Percentiles rank a stretch among this genome's conserved stretches.
phyloP scores from a whole-genome alignment of 768 basidiomycete genomes.

The Dentipellis sp. region DNA sequence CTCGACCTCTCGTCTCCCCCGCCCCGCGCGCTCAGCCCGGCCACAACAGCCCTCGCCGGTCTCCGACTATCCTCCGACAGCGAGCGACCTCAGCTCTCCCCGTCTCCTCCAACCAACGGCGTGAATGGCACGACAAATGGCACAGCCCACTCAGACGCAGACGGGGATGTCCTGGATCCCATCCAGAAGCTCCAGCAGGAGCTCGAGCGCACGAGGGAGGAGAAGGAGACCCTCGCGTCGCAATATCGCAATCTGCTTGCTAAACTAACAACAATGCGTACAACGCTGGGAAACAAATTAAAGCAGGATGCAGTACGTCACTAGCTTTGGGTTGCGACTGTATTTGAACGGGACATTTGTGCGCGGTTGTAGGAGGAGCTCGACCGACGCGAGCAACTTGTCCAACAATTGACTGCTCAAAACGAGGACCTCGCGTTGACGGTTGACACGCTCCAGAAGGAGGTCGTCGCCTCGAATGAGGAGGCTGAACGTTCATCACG shows the following conservation, averaged over 20 bases:
- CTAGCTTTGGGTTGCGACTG: neutral
- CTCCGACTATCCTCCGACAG: conserved; percentile 20
- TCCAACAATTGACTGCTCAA: conserved; percentile 70
- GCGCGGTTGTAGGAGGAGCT: conserved; percentile 78
- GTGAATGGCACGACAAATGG: conserved; percentile 16
- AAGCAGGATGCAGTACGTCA: conserved; percentile 88
- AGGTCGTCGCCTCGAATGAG: conserved; percentile 66
- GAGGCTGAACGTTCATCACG: conserved; percentile 63
- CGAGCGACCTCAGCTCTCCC: conserved; percentile 15
- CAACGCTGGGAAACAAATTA: conserved; percentile 87
- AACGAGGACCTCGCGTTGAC: conserved; percentile 67
- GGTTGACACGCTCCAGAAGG: conserved; percentile 70
- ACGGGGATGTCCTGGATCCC: conserved; percentile 35
- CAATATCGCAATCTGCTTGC: conserved; percentile 83
- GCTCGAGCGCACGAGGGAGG: conserved; percentile 64
- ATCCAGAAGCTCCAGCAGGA: conserved; percentile 60
- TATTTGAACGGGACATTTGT: neutral
- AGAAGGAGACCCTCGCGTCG: conserved; percentile 78
- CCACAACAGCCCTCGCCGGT: conserved; percentile 8
- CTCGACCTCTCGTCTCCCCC: neutral
- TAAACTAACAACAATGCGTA: conserved; percentile 90
- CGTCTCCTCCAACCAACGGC: conserved; percentile 16
- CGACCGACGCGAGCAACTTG: conserved; percentile 79
- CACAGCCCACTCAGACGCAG: conserved; percentile 17
- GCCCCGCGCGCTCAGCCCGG: neutral